Percentiles rank a stretch among this genome's conserved stretches.
Conservation (phyloP, 108 stramenopile genomes). For the Cyclotella cryptica region DNA sequence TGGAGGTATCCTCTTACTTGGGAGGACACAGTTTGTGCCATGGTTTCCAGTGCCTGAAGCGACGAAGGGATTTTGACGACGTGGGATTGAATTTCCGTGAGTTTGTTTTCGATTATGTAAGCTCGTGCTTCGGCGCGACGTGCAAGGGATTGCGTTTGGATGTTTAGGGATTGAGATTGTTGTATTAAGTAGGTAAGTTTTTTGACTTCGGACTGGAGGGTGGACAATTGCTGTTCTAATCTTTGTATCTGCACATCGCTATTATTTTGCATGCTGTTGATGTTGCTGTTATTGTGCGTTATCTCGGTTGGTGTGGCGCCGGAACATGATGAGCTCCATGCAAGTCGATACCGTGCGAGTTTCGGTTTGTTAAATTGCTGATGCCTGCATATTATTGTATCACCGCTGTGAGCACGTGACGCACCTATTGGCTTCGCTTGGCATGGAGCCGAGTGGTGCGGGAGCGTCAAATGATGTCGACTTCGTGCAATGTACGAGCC, state of each 20-base stretch:
- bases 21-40: constrained; percentile 23
- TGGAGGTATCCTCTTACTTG: constrained; percentile 19
- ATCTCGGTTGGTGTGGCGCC: no score
- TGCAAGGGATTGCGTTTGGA: constrained; percentile 30
- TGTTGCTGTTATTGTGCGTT: no score
- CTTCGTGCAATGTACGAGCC: no score
- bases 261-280: neutral
- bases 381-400: no score
- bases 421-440: no score
- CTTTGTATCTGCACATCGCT: neutral
- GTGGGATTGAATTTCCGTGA: constrained; percentile 44
- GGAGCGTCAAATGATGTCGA: no score
- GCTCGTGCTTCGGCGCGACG: constrained; percentile 46
- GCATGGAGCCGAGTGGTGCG: no score
- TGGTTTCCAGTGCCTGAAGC: constrained; percentile 22
- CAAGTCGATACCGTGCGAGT: no score
- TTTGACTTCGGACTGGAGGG: constrained; percentile 29
- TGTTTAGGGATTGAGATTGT: constrained; percentile 31
- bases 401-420: no score
- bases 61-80: constrained; percentile 38
- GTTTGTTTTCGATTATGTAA: constrained; percentile 49
- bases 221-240: constrained; percentile 13
- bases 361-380: no score
- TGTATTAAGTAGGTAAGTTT: constrained; percentile 45
- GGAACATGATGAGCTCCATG: no score